A percentile compares a stretch with the other conserved stretches of the same genome.
Evolutionary conservation across 225 moss, liverwort and hornwort species (phyloP).

Genomic region (Takakia lepidozioides): DNA sequence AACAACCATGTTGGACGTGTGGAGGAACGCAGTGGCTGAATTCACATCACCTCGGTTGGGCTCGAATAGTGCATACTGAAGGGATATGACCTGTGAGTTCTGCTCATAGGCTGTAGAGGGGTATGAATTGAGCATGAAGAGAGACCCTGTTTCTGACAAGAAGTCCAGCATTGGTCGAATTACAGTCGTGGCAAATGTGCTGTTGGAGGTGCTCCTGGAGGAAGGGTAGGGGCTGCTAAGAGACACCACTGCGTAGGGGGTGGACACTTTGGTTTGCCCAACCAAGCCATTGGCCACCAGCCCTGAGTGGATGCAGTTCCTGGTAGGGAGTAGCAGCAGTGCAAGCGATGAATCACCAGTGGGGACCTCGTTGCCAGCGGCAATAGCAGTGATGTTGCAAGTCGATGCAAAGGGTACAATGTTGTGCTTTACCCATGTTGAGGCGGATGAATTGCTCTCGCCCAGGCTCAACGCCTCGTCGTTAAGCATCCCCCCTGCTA

Average conservation of each 20-base stretch:
- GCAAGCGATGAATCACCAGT: background rate
- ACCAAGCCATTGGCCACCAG: conserved; percentile 8
- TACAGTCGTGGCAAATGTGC: background rate
- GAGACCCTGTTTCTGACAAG: conserved; percentile 5
- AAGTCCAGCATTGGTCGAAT: conserved; percentile 6
- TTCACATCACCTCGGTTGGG: conserved; percentile 1
- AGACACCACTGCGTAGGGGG: conserved; percentile 5
- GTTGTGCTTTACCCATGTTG: conserved; percentile 7
- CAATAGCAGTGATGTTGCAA: conserved; percentile 10
- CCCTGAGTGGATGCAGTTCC: conserved; percentile 22
- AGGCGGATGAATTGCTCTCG: conserved; percentile 2
- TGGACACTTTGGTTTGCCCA: conserved; percentile 12
- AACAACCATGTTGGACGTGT: conserved; percentile 1
- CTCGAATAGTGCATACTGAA: too few relatives aligned
- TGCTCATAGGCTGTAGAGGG: conserved; percentile 2
- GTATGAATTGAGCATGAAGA: conserved; percentile 12
- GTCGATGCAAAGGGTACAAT: conserved; percentile 1
- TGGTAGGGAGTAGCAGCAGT: conserved; percentile 20
- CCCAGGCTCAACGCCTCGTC: conserved; percentile 1
- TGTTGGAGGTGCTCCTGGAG: conserved; percentile 11
- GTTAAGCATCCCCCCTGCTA: conserved; percentile 3
- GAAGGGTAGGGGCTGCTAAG: conserved; percentile 9
- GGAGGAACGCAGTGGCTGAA: conserved; percentile 3
- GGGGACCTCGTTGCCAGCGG: conserved; percentile 17
- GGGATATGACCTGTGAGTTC: too few relatives aligned